Base-by-base conservation (phyloP, 2,329 filamentous ascomycete species). In the Penicillium sp. region DNA sequence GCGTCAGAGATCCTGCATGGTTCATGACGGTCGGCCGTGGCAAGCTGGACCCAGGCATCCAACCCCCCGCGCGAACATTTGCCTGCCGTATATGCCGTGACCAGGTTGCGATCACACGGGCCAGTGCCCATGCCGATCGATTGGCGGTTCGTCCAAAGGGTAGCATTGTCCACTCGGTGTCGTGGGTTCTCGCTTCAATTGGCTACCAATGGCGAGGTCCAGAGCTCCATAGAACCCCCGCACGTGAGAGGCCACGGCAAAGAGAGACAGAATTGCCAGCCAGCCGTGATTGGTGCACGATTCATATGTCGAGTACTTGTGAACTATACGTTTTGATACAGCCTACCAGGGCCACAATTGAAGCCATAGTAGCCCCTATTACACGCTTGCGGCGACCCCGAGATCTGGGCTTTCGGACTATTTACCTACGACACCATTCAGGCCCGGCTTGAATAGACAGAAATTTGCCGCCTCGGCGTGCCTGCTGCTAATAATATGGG, bases 251-350 rank as follows among this genome's bases (percentile, higher is more conserved):
- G 39, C 31, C 44, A 38, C 4, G 41, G 45, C 35, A 22, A 46
- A 14, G 39, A 31, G 35, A 24, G 43, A 18, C 13, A 49, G 9
- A n/a, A 25, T 43, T 28, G 30, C 50, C 53, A 60, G 57, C 57
- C 53, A 58, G 55, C 55, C 55, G 56, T 55, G 10, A n/a, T 14
- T 10, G 9, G 44, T 41, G 53, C 55, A 51, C 48, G 50, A 50
- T 46, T 22, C 44, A 53, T 44, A 49, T 25, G 14, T 16, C 22
- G 20, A 7, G 2, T 22, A n/a, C 8, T 25, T 25, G 13, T 38
- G 35, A 38, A 20, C 16, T 38, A 41, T 27, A 27, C 22, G 7
- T 3, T 16, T 41, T 24, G 20, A 41, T 22, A 16, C 39, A 27
- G 39, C 39, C 24, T 41, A 28, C 27, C 25, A 31, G 40, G 40